phyloP scores from a whole-genome alignment of 352 stramenopile species.

The Phytopythium ostracodes region DNA sequence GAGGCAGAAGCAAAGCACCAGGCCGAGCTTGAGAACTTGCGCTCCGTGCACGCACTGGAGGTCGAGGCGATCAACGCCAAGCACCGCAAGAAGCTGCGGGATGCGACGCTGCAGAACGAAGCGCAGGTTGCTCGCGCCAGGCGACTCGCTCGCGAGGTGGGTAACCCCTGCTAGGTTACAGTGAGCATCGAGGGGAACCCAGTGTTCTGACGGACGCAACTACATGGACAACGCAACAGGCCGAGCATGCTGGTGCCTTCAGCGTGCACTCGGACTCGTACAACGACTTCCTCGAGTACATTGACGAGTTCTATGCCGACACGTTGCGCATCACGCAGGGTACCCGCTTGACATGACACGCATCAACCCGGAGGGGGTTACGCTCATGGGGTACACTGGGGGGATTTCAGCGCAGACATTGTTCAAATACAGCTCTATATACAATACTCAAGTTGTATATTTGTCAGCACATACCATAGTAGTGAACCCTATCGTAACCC shows the following conservation, averaged over 20 bases:
- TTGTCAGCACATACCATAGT: not conserved
- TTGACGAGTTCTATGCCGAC: slow-evolving; percentile 63
- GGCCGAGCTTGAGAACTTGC: slow-evolving; percentile 41
- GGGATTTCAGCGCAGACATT: not conserved
- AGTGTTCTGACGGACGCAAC: not conserved
- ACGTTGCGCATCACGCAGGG: slow-evolving; percentile 29
- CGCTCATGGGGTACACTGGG: too few species aligned
- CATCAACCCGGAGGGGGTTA: not conserved
- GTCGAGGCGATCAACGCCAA: slow-evolving; percentile 37
- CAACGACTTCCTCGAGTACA: slow-evolving; percentile 58
- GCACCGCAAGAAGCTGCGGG: slow-evolving; percentile 51
- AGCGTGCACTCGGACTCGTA: slow-evolving; percentile 36
- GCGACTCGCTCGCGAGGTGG: slow-evolving; percentile 8
- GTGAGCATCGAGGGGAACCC: not conserved
- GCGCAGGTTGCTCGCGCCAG: slow-evolving; percentile 26
- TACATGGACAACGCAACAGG: not conserved
- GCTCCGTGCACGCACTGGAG: slow-evolving; percentile 43
- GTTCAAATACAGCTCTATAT: not conserved
- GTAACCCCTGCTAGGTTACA: not conserved
- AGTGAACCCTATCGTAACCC: not conserved
- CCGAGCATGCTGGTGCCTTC: slow-evolving; percentile 14
- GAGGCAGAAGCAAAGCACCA: slow-evolving; percentile 34
- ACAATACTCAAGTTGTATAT: not conserved
- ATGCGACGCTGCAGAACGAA: slow-evolving; percentile 44
- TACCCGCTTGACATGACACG: not conserved